A percentile compares a stretch with the other conserved stretches of the same genome.
phyloP scores from a whole-genome alignment of 2,329 filamentous ascomycete genomes.

The Claviceps fusiformis region DNA sequence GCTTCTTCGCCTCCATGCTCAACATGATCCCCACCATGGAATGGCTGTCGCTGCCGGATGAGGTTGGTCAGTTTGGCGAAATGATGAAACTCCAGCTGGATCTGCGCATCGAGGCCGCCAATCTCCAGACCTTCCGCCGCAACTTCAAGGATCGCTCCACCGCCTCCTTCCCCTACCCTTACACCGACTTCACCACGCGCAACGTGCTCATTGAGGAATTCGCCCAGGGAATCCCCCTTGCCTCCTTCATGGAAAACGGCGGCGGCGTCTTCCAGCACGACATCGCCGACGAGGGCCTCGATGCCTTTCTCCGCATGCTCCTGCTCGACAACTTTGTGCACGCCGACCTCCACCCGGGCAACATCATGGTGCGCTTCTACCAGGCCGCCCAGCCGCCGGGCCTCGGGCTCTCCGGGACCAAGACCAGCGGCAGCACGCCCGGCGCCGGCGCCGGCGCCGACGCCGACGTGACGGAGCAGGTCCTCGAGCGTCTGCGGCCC shows the following conservation, averaged over 20 bases:
- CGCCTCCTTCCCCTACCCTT: slow-evolving; percentile 94
- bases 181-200: slow-evolving; percentile 81
- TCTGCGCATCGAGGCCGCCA: slow-evolving; percentile 84
- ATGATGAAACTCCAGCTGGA: slow-evolving; percentile 99
- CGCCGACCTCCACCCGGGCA: slow-evolving; percentile 89
- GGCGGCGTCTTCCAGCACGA: slow-evolving; percentile 88
- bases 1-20: slow-evolving; percentile 71
- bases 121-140: slow-evolving; percentile 73
- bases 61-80: slow-evolving; percentile 84
- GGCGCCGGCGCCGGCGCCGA: slow-evolving; percentile 38
- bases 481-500: slow-evolving; percentile 67
- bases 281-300: slow-evolving; percentile 86
- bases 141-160: slow-evolving; percentile 84
- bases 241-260: slow-evolving; percentile 81
- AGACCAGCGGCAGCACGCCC: not conserved
- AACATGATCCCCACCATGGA: slow-evolving; percentile 88
- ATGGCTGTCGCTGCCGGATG: slow-evolving; percentile 91
- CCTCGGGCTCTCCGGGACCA: slow-evolving; percentile 25
- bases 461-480: slow-evolving; percentile 74
- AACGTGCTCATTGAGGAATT: slow-evolving; percentile 92
- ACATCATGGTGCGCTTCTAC: slow-evolving; percentile 99
- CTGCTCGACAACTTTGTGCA: slow-evolving; percentile 97
- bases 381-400: slow-evolving; percentile 63
- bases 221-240: slow-evolving; percentile 82
- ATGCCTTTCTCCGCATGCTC: slow-evolving; percentile 93